These are phyloP conservation scores for Micractinium sp. DNA, from an alignment of 139 green algal species.

Conservation along the genomic window DNA sequence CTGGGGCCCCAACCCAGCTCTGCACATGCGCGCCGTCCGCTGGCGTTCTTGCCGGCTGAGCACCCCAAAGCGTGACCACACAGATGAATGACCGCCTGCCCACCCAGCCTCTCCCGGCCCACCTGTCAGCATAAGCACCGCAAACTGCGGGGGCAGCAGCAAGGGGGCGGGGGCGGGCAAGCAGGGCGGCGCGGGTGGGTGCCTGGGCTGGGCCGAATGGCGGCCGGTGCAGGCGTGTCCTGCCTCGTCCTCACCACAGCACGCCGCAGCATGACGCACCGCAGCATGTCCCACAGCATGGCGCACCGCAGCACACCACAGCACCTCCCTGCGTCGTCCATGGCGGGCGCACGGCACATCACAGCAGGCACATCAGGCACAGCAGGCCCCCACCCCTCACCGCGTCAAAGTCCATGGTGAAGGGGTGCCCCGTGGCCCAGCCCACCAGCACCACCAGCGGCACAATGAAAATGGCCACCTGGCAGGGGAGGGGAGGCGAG, in stretches of 20 bases:
- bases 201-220: not conserved
- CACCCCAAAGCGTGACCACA: too few species aligned
- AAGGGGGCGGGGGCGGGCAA: not conserved
- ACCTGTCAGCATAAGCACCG: constrained; percentile 13
- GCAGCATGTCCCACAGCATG: not conserved
- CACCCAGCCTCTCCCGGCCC: too few species aligned
- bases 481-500: constrained; percentile 42
- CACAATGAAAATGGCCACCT: constrained; percentile 89
- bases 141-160: not conserved
- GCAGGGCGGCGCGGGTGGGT: not conserved
- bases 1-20: too few species aligned
- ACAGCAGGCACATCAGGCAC: constrained; percentile 19
- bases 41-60: too few species aligned
- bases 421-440: constrained; percentile 74
- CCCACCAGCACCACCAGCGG: constrained; percentile 80
- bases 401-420: constrained; percentile 79
- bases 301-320: too few species aligned
- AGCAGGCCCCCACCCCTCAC: constrained; percentile 28
- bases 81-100: too few species aligned
- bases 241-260: too few species aligned
- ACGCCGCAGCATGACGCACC: not conserved
- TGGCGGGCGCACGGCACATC: too few species aligned
- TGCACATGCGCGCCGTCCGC: too few species aligned
- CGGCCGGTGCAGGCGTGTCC: too few species aligned
- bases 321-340: too few species aligned